Evolutionary conservation across 1,284 basidiomycete genomes (phyloP).

Genomic region (Ceratobasidium papillatum): DNA sequence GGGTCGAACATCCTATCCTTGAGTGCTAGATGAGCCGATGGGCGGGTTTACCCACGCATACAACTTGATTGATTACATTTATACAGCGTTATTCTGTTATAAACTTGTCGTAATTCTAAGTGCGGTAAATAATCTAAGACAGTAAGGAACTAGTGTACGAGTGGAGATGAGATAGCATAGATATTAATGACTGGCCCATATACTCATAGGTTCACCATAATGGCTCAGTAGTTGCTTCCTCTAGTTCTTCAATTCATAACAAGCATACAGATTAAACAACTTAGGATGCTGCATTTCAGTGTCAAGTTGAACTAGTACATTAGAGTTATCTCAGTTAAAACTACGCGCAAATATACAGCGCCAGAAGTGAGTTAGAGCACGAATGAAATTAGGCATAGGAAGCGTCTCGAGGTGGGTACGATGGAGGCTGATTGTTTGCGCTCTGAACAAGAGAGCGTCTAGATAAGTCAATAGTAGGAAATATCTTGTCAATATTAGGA

Average conservation of each 20-base stretch:
- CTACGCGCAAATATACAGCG: too few relatives aligned
- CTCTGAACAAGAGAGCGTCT: not conserved
- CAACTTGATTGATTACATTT: not conserved
- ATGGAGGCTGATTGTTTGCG: not conserved
- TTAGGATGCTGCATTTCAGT: too few relatives aligned
- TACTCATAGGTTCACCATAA: too few relatives aligned
- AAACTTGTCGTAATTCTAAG: not conserved
- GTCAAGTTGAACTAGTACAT: not conserved
- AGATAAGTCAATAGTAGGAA: not conserved
- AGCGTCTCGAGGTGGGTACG: not conserved
- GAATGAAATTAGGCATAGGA: not conserved
- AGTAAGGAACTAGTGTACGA: not conserved
- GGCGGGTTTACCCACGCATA: not conserved
- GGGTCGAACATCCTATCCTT: not conserved
- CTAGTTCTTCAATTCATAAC: too few relatives aligned
- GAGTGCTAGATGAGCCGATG: not conserved
- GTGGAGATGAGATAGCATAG: too few relatives aligned
- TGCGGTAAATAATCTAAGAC: not conserved
- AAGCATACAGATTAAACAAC: too few relatives aligned
- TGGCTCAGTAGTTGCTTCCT: too few relatives aligned
- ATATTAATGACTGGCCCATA: too few relatives aligned
- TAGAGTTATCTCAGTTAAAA: not conserved
- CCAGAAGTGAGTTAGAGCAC: not conserved
- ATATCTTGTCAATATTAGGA: not conserved
- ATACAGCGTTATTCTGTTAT: not conserved